Evolutionary conservation across 371 early-diverging fungal species (phyloP).

Genomic region (Mortierella sp.): DNA sequence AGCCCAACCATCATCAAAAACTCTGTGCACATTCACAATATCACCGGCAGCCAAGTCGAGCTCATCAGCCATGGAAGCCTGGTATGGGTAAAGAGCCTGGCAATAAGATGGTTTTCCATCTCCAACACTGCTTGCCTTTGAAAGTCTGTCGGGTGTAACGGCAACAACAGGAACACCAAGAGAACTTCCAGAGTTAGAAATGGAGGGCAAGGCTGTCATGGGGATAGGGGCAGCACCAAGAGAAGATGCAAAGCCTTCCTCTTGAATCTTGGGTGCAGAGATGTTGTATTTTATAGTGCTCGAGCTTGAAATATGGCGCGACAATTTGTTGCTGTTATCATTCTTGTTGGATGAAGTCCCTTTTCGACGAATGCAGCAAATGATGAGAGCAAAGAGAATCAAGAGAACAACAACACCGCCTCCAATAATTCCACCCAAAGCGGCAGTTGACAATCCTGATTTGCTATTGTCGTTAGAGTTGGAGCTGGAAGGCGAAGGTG

Average conservation of each 20-base stretch:
- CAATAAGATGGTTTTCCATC: constrained; percentile 40
- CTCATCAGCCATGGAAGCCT: constrained; percentile 77
- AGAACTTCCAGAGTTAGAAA: constrained; percentile 5
- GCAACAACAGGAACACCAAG: constrained; percentile 17
- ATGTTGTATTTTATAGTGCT: constrained; percentile 48
- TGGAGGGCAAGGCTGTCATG: constrained; percentile 44
- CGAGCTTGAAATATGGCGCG: constrained; percentile 45
- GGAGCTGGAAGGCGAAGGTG: constrained; percentile 5
- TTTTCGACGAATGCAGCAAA: constrained; percentile 43
- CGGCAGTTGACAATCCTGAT: constrained; percentile 33
- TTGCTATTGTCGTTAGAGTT: neutral
- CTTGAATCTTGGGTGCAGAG: constrained; percentile 55
- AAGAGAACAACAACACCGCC: constrained; percentile 35
- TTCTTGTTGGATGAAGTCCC: neutral
- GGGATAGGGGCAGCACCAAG: constrained; percentile 41
- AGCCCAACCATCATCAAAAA: constrained; percentile 82
- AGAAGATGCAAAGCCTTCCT: constrained; percentile 43
- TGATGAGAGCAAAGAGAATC: constrained; percentile 22
- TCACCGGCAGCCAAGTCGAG: constrained; percentile 75
- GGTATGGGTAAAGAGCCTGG: constrained; percentile 70
- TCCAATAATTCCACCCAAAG: constrained; percentile 41
- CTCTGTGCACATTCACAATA: constrained; percentile 68
- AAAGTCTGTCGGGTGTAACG: constrained; percentile 16
- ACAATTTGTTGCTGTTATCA: constrained; percentile 17
- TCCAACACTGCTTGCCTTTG: constrained; percentile 22